Evolutionary conservation across 164 flowering plant species (phyloP), one percentile per base, ranked within the genome.

Genomic region (Echeveria elegans): DNA sequence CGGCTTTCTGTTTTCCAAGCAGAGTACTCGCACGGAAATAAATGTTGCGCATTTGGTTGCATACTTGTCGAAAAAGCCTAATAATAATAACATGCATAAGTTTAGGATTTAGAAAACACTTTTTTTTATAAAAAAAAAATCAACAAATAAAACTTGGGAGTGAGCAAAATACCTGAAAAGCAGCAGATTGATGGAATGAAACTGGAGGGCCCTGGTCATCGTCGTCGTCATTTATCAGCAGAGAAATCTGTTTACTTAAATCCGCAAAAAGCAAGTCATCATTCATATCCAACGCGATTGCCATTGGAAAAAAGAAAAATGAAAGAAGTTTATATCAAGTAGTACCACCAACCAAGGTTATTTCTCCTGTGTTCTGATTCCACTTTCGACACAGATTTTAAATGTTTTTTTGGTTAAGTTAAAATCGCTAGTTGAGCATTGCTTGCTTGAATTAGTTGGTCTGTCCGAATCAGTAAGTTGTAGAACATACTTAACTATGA

Each of bases 201-300:
- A 53, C 10, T 15, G 59, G 30, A 53, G 59, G 59, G 15, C 29
- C 28, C 24, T 53, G 59, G 5, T 53, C 59, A 53, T 53, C 59
- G n/a, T 50, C 56, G 15, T 43, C 47, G 11, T 56, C 61, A 56
- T 56, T 14, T 2, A 56, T 56, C 31, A 56, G 32, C 31, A 26
- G n/a, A 29, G 61, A 56, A 56, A 56, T 56, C 32, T 56, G 61
- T 56, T 14, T 56, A 32, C 32, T 56, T 56, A 56, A 52, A 28
- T 56, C 61, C 28, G 61, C 61, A 56, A 56, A 56, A 56, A 56
- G 28, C 32, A 56, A 56, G 31, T 28, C 61, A 56, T 56, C 61
- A 19, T 56, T 32, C 61, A 56, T 56, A 56, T 56, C 61, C 23
- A 28, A 19, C 12, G 61, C 32, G 26, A 15, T 32, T 56, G 16